Evolutionary conservation across 75 land plant genomes (phyloP).

Genomic region (Larix kaempferi): DNA sequence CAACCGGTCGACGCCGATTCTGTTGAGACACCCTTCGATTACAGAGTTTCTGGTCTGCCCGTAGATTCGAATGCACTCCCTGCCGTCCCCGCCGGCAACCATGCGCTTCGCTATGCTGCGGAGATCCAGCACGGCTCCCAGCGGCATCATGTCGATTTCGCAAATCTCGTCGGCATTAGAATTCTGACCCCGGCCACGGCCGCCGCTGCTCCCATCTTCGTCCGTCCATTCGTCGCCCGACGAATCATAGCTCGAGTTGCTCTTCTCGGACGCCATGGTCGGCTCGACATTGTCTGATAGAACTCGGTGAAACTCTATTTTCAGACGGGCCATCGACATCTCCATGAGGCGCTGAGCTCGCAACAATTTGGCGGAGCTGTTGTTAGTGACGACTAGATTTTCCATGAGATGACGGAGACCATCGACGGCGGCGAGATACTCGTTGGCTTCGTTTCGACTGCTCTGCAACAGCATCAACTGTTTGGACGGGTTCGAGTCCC

Average conservation of each 20-base stretch:
- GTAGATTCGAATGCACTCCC: slow-evolving; percentile 52
- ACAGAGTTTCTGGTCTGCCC: slow-evolving; percentile 41
- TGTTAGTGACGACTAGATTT: too few relatives aligned
- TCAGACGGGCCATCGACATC: not conserved
- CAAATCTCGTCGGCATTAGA: slow-evolving; percentile 14
- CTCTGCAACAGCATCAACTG: too few relatives aligned
- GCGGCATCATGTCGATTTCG: slow-evolving; percentile 34
- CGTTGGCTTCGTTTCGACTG: too few relatives aligned
- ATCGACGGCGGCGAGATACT: too few relatives aligned
- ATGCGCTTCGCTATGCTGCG: slow-evolving; percentile 48
- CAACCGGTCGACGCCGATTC: slow-evolving; percentile 51
- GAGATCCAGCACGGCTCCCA: slow-evolving; percentile 36
- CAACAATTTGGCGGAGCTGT: not conserved
- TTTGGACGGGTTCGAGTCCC: too few relatives aligned
- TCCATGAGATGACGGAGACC: too few relatives aligned
- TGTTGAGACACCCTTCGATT: slow-evolving; percentile 56
- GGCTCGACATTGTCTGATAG: not conserved
- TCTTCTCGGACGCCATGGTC: too few relatives aligned
- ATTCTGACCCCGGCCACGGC: not conserved
- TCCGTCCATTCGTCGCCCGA: not conserved
- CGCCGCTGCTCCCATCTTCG: not conserved
- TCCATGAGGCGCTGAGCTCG: not conserved
- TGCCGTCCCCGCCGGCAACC: slow-evolving; percentile 36
- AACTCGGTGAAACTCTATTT: not conserved
- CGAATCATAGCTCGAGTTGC: too few relatives aligned